A percentile compares a stretch with the other conserved stretches of the same genome.
These are phyloP conservation scores for Komagataea norvegica DNA, from an alignment of 1,139 yeast species.

Conservation along the genomic window DNA sequence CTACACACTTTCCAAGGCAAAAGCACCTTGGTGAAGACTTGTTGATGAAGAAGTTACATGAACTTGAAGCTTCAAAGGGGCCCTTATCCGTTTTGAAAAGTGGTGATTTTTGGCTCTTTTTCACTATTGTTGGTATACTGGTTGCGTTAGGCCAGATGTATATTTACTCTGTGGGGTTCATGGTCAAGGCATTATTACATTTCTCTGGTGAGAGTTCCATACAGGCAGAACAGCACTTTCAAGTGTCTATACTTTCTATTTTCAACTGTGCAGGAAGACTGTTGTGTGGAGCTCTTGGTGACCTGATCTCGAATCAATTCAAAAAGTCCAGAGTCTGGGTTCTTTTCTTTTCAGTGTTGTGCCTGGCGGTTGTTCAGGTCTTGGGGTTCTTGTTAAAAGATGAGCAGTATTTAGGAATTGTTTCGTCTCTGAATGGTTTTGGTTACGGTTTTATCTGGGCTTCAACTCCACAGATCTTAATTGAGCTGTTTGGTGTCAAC, in stretches of 20 bases:
- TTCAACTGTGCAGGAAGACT: constrained; percentile 53
- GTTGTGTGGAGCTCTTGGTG: constrained; percentile 49
- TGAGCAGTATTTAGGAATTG: constrained; percentile 33
- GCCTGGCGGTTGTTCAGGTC: constrained; percentile 34
- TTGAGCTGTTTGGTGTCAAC: constrained; percentile 53
- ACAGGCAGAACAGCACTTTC: constrained; percentile 50
- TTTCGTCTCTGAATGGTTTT: constrained; percentile 46
- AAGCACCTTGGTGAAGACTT: constrained; percentile 13
- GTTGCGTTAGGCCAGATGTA: constrained; percentile 62
- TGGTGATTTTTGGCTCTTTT: constrained; percentile 46
- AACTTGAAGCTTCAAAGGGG: constrained; percentile 15
- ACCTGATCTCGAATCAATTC: constrained; percentile 41
- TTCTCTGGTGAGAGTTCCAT: constrained; percentile 26
- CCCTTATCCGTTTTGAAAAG: constrained; percentile 30
- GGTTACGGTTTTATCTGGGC: constrained; percentile 58
- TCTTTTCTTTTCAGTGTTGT: constrained; percentile 40
- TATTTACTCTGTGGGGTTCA: constrained; percentile 57
- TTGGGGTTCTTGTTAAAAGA: constrained; percentile 34
- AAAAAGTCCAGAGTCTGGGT: constrained; percentile 42
- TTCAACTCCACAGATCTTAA: constrained; percentile 52
- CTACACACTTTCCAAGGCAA: constrained; percentile 7
- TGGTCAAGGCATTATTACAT: constrained; percentile 45
- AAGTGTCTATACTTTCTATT: constrained; percentile 51
- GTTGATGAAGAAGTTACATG: constrained; percentile 13
- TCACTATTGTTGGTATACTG: constrained; percentile 42